Base-by-base conservation (phyloP, 257 asterid genomes). In the Nyctanthes arbortristis region DNA sequence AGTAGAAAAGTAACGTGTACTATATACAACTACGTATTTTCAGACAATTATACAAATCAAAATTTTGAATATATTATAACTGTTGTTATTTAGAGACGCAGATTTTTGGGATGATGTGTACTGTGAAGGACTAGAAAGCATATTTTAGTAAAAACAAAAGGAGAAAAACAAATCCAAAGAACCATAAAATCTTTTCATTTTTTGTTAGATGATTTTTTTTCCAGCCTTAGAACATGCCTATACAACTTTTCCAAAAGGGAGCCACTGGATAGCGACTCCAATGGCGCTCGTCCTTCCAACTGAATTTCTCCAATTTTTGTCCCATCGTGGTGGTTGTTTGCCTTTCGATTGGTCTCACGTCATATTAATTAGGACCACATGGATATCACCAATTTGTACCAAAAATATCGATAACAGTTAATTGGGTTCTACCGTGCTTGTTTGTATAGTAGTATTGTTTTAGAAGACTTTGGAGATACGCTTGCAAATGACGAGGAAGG, bases 141-240 rank as follows among this genome's bases (percentile, higher is more conserved):
- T 56, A 59, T 12, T 67, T 1, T 66, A 72, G 78, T 65, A 57
- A 63, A 47, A 66, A n/a, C 78, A 74, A 82, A 83, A 73, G 33
- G 72, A 55, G 71, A 62, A 76, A 73, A 64, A 76, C 47, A 25
- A 56, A 30, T 55, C 22, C 61, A 3, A 28, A 32, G 56, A 67
- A 37, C 37, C 37, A 28, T 52, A 20, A 30, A 25, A 33, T 33
- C 31, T 18, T 12, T 20, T 56, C 75, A 25, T 61, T 63, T 52
- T 71, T 73, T 74, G 25, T 49, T 32, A 34, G 62, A 77, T 59
- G 33, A 5, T 30, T 57, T 65, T 81, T 56, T 75, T 56, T 75
- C n/a, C 60, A 80, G 94, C 94, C 96, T 77, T 67, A 77, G 94
- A 88, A 88, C 96, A 88, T 88, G 91, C 84, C 22, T 49, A 54